Conservation (phyloP, 352 stramenopile genomes). For the Albugo candida region DNA sequence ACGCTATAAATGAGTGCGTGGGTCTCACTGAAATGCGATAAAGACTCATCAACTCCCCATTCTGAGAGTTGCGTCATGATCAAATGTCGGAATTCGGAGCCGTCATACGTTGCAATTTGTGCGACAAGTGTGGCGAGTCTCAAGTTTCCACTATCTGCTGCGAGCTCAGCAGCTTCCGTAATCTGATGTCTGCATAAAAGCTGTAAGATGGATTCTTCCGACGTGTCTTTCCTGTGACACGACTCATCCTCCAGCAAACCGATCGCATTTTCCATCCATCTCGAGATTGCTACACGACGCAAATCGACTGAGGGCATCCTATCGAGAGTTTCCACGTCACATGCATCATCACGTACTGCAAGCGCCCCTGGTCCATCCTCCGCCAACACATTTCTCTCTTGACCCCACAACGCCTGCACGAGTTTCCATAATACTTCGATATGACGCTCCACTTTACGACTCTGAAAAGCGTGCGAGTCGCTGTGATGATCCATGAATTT, state of each 20-base stretch:
- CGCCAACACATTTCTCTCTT: constrained; percentile 26
- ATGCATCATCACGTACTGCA: constrained; percentile 33
- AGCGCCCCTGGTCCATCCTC: constrained; percentile 13
- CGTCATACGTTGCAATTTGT: constrained; percentile 26
- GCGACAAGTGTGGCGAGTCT: constrained; percentile 42
- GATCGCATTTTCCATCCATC: constrained; percentile 44
- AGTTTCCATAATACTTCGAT: constrained; percentile 40
- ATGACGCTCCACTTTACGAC: constrained; percentile 1
- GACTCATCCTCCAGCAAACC: neutral
- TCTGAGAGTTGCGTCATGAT: constrained; percentile 31
- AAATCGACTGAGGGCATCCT: constrained; percentile 48
- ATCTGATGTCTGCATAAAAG: constrained; percentile 24
- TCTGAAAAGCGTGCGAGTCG: no score
- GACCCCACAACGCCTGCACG: constrained; percentile 50
- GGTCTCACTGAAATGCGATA: constrained; percentile 36
- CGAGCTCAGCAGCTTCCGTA: constrained; percentile 31
- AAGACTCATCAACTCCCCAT: constrained; percentile 27
- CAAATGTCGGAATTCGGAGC: constrained; percentile 30
- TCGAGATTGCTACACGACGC: constrained; percentile 46
- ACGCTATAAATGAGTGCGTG: constrained; percentile 45
- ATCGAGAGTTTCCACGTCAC: constrained; percentile 38
- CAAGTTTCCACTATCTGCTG: constrained; percentile 35
- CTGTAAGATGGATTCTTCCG: constrained; percentile 5
- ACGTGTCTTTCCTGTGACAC: neutral
- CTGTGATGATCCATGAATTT: constrained; percentile 14